Evolutionary conservation across 495 filamentous ascomycete genomes (phyloP).

Genomic region (Podospora bellae-mahoneyi): DNA sequence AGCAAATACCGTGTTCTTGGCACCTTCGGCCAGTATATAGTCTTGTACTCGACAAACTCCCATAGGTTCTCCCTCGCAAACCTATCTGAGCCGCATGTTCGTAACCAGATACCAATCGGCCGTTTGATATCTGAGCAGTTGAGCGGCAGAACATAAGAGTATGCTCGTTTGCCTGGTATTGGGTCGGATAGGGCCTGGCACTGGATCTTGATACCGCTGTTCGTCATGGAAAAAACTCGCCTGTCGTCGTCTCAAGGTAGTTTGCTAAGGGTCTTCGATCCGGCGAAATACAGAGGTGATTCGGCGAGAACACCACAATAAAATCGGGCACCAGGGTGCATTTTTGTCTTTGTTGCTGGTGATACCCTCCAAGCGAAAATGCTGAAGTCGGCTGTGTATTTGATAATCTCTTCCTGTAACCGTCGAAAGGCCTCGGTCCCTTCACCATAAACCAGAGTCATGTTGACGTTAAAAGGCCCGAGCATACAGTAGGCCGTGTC

Average conservation of each 20-base stretch:
- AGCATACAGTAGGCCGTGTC: conserved; percentile 22
- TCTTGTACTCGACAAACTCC: conserved; percentile 1
- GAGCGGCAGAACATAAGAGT: neutral
- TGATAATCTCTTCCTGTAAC: conserved; percentile 21
- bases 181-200: neutral
- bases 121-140: neutral
- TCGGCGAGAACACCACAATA: conserved; percentile 1
- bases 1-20: neutral
- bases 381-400: conserved; percentile 10
- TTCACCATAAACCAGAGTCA: conserved; percentile 24
- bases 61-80: neutral
- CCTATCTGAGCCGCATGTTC: neutral
- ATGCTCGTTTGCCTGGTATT: neutral
- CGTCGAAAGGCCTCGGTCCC: conserved; percentile 18
- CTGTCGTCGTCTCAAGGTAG: neutral
- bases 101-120: neutral
- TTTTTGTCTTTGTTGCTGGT: neutral
- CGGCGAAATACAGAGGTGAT: neutral
- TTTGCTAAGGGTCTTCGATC: neutral
- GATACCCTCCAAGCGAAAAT: conserved; percentile 24
- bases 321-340: neutral
- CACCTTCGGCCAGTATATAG: neutral
- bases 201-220: neutral
- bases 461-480: conserved; percentile 23
- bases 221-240: neutral